Evolutionary conservation across 2,329 filamentous ascomycete species (phyloP).

Genomic region (Sarocladiaceae sp.): DNA sequence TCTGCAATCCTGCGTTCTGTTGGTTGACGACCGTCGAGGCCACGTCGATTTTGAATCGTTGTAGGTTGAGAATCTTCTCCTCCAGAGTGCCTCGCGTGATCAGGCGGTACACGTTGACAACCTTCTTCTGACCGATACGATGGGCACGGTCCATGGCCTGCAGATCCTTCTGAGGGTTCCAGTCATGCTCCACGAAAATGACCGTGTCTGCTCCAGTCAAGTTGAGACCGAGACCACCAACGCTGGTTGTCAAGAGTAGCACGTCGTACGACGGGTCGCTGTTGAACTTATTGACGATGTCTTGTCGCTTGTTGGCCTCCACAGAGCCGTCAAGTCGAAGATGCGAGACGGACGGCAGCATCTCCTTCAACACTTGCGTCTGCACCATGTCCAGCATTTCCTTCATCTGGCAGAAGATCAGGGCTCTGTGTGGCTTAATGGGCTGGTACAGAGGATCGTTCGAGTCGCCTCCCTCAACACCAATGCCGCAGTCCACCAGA

Average conservation of each 20-base stretch:
- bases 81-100: slow-evolving; percentile 94
- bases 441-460: slow-evolving; percentile 63
- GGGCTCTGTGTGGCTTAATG: slow-evolving; percentile 89
- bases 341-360: slow-evolving; percentile 89
- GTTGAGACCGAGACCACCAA: slow-evolving; percentile 90
- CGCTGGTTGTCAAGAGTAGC: slow-evolving; percentile 85
- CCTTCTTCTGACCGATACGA: slow-evolving; percentile 98
- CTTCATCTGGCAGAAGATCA: slow-evolving; percentile 99
- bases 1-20: slow-evolving; percentile 87
- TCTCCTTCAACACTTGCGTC: slow-evolving; percentile 79
- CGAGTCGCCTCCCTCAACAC: slow-evolving; percentile 59
- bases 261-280: slow-evolving; percentile 95
- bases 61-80: slow-evolving; percentile 95
- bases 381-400: slow-evolving; percentile 99
- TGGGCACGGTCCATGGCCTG: slow-evolving; percentile 99
- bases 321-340: slow-evolving; percentile 91
- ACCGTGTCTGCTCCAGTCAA: slow-evolving; percentile 96
- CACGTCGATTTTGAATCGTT: slow-evolving; percentile 99
- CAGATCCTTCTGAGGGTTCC: slow-evolving; percentile 98
- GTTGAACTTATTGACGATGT: slow-evolving; percentile 99
- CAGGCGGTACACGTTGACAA: slow-evolving; percentile 96
- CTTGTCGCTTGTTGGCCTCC: slow-evolving; percentile 87
- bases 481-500: slow-evolving; percentile 97
- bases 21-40: slow-evolving; percentile 98
- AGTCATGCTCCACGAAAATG: slow-evolving; percentile 99